A percentile compares a stretch with the other conserved stretches of the same genome.
Evolutionary conservation across 495 filamentous ascomycete species (phyloP).

Genomic region (Geoglossum glabrum): DNA sequence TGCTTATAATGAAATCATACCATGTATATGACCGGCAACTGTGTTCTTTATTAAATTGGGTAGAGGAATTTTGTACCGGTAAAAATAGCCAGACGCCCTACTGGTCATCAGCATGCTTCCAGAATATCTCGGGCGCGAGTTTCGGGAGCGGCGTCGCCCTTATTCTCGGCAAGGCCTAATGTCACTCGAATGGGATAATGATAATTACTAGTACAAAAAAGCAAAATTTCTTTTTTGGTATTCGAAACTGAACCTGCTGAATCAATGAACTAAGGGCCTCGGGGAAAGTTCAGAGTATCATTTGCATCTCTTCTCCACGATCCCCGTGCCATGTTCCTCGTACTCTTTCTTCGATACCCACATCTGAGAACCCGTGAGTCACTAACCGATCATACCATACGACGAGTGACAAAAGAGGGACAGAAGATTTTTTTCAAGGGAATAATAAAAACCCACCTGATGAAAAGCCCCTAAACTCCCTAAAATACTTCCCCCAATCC

Average conservation of each 20-base stretch:
- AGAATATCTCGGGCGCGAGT: no score
- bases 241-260: background rate
- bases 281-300: constrained; percentile 12
- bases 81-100: no score
- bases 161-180: no score
- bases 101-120: no score
- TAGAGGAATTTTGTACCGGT: no score
- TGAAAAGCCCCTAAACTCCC: constrained; percentile 97
- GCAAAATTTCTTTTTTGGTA: background rate
- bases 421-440: background rate
- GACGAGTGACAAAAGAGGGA: background rate
- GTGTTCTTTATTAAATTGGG: no score
- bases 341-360: constrained; percentile 85
- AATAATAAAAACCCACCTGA: constrained; percentile 26
- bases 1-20: no score
- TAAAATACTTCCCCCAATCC: constrained; percentile 93
- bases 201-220: background rate
- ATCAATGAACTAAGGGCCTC: no score
- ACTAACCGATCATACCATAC: background rate
- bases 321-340: constrained; percentile 48
- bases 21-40: no score
- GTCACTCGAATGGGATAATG: background rate
- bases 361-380: constrained; percentile 28
- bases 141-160: no score
- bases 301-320: constrained; percentile 66